Evolutionary conservation across 306 rosid species (phyloP).

Genomic region (Purshia tridentata): DNA sequence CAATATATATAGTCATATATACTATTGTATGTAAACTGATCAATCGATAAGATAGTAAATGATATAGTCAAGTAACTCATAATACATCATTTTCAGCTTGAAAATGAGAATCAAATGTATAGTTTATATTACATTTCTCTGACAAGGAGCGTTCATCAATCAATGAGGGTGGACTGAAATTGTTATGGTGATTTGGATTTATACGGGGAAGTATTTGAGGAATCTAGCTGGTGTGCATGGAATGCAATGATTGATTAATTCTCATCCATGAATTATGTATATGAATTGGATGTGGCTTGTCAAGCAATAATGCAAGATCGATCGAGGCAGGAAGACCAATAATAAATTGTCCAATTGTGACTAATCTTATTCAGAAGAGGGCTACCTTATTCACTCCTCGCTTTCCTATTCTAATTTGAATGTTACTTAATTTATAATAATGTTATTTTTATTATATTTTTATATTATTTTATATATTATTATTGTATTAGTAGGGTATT

Average conservation of each 20-base stretch:
- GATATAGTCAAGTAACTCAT: too few species aligned
- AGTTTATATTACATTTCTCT: not conserved
- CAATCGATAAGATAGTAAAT: too few species aligned
- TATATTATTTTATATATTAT: too few species aligned
- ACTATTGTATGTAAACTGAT: too few species aligned
- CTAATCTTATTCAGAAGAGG: not conserved
- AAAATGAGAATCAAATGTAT: not conserved
- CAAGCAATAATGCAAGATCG: slow-evolving; percentile 19
- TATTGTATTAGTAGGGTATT: too few species aligned
- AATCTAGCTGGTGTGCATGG: not conserved
- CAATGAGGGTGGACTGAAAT: not conserved
- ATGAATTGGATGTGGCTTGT: not conserved
- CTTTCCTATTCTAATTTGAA: not conserved
- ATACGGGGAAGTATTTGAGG: not conserved
- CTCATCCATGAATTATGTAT: not conserved
- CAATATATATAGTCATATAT: too few species aligned
- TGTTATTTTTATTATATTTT: too few species aligned
- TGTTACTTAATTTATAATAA: not conserved
- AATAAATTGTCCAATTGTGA: slow-evolving; percentile 8
- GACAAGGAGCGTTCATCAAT: not conserved
- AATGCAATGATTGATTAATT: slow-evolving; percentile 1
- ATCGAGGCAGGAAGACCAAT: not conserved
- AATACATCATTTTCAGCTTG: not conserved
- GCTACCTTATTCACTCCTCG: not conserved
- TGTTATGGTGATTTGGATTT: not conserved